Base-by-base conservation (phyloP, 208 protist genomes). In the Trypanosoma boissoni region DNA sequence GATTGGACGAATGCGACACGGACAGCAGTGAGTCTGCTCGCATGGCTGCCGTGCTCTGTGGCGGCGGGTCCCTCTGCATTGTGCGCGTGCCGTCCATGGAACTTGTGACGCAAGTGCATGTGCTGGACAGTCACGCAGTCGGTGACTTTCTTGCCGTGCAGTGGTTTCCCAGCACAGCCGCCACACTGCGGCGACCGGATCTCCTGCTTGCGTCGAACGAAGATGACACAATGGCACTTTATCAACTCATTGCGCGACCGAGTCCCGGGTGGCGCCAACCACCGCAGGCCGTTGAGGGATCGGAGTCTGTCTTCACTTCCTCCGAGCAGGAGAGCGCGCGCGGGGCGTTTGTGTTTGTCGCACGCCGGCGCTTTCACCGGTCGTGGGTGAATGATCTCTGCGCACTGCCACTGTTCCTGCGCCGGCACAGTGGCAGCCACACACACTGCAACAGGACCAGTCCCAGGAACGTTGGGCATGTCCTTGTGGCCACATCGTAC, bases 201-300 rank as follows among this genome's bases (percentile, higher is more conserved):
- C 48, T 94, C 6, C 66, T 94, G 24, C 44, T 91, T 41, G 76
- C 76, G 31, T 74, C 87, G 2, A 83, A 72, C 31, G 83, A 91
- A 52, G 87, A 94, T 61, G 87, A 94, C 70, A 78, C 73, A 4
- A 74, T 94, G 39, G 85, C 78, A 10, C 63, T 74, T 46, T 94
- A 90, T 49, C 81, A 81, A 45, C 57, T 91, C 32, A 14, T 16
- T 23, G 8, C 51, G 37, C 9, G 14, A 6, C 10, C 20, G 10
- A 50, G 8, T 27, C 16, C 21, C 12, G 29, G 26, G n/a, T 2
- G 4, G 21, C n/a, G 8, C 18, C 20, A 1, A 18, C 26, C 23
- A 31, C 16, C 46, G 12, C 10, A n/a, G 21, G 8, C 42, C 12
- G 2, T 23, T 6, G 1, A 3, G 12, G 9, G 8, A 24, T 3